Evolutionary conservation across 2,329 filamentous ascomycete genomes (phyloP).

Genomic region (Chrysoporthe austroafricana): DNA sequence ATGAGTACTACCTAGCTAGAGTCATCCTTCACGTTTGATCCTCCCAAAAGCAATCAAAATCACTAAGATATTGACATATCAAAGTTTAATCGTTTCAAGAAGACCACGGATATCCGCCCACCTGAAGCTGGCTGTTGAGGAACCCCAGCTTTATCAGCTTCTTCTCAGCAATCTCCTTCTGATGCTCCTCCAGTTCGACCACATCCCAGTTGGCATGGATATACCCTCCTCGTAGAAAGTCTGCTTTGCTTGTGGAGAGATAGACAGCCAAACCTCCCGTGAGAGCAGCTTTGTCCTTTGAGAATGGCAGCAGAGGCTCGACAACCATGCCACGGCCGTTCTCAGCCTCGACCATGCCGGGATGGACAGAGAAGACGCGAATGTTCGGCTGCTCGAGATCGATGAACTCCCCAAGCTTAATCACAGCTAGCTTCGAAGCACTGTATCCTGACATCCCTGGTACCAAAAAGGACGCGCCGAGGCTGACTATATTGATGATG

Average conservation of each 20-base stretch:
- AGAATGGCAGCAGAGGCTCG: slow-evolving; percentile 33
- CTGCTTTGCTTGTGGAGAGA: slow-evolving; percentile 36
- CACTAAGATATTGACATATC: background rate
- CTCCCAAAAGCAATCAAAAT: background rate
- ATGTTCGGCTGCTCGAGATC: slow-evolving; percentile 34
- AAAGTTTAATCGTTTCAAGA: background rate
- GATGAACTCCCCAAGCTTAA: slow-evolving; percentile 35
- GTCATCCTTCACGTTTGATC: too few species aligned
- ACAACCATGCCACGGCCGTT: slow-evolving; percentile 31
- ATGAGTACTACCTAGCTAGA: too few species aligned
- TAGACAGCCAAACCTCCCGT: slow-evolving; percentile 39
- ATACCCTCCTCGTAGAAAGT: slow-evolving; percentile 40
- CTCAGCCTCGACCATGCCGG: slow-evolving; percentile 35
- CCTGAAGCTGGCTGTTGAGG: slow-evolving; percentile 18
- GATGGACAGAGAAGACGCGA: slow-evolving; percentile 32
- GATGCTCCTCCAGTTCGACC: slow-evolving; percentile 37
- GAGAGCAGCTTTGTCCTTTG: slow-evolving; percentile 38
- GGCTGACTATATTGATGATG: slow-evolving; percentile 33
- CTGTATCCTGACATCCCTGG: slow-evolving; percentile 33
- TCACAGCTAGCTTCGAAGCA: slow-evolving; percentile 32
- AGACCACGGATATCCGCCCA: slow-evolving; percentile 23
- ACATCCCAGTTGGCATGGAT: slow-evolving; percentile 43
- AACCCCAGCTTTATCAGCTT: slow-evolving; percentile 32
- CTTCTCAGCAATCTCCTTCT: slow-evolving; percentile 35
- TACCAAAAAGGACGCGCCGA: slow-evolving; percentile 31